Conservation (phyloP, 2,329 filamentous ascomycete genomes). For the Leptographium galeiforme region DNA sequence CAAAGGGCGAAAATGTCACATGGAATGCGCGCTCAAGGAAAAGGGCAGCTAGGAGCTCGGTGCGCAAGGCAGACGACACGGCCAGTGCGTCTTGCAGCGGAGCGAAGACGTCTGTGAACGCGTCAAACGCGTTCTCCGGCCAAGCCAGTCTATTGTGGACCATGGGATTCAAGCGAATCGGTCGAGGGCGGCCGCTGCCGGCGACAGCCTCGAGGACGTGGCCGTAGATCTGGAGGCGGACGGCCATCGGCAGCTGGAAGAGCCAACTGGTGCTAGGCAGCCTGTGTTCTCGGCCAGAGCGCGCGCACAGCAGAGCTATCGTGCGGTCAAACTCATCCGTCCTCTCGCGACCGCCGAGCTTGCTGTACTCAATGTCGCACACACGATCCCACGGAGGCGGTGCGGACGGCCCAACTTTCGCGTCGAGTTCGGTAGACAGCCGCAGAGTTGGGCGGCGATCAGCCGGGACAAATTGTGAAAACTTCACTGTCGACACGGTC, state of each 20-base stretch:
- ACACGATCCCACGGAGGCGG: conserved; percentile 8
- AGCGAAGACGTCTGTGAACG: conserved; percentile 14
- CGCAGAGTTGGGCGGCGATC: neutral
- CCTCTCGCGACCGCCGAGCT: neutral
- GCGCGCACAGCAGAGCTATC: neutral
- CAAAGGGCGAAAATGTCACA: conserved; percentile 24
- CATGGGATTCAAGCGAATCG: conserved; percentile 15
- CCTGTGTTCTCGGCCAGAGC: neutral
- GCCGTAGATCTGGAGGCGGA: neutral
- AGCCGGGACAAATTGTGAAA: neutral
- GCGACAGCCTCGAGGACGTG: neutral
- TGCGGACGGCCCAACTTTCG: neutral
- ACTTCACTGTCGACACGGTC: neutral
- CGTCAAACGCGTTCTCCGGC: conserved; percentile 20
- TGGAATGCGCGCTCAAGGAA: conserved; percentile 24
- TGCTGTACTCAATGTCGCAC: conserved; percentile 2
- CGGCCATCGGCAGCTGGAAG: neutral
- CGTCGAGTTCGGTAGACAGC: neutral
- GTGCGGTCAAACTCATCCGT: neutral
- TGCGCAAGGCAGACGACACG: conserved; percentile 18
- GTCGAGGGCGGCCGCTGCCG: neutral
- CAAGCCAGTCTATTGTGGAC: conserved; percentile 21
- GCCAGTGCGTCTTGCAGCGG: neutral
- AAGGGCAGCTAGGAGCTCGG: conserved; percentile 23
- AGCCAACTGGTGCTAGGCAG: neutral